These are phyloP conservation scores for Mortierella polycephala DNA, from an alignment of 371 early-diverging fungal genomes.

Conservation along the genomic window DNA sequence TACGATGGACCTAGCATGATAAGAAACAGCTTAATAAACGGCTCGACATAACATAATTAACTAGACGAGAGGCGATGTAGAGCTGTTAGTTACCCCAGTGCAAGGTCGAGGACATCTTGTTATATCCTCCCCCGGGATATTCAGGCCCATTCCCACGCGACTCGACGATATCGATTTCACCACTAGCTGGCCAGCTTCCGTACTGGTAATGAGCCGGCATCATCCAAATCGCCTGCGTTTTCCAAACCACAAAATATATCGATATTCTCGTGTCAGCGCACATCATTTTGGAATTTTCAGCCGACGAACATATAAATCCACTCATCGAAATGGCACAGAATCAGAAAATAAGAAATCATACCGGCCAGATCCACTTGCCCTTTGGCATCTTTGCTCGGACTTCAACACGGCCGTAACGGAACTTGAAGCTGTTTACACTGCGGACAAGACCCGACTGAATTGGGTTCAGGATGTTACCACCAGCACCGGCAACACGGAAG, in stretches of 20 bases:
- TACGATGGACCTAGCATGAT: conserved; percentile 54
- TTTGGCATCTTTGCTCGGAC: conserved; percentile 71
- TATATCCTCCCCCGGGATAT: conserved; percentile 59
- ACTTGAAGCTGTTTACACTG: conserved; percentile 60
- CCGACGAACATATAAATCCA: background rate
- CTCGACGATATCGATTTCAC: conserved; percentile 68
- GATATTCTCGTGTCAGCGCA: background rate
- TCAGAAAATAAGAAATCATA: conserved; percentile 5
- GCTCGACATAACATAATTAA: too few relatives aligned
- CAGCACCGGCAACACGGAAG: conserved; percentile 60
- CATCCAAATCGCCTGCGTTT: conserved; percentile 70
- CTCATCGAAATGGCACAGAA: background rate
- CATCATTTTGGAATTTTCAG: background rate
- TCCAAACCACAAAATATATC: background rate
- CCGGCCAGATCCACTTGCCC: conserved; percentile 79
- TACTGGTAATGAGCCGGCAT: conserved; percentile 74
- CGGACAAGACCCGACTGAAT: conserved; percentile 71
- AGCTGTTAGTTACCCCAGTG: conserved; percentile 63
- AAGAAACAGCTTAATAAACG: background rate
- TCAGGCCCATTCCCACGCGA: conserved; percentile 66
- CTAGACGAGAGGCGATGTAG: too few relatives aligned
- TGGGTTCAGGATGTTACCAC: conserved; percentile 71
- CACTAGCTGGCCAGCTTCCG: conserved; percentile 79
- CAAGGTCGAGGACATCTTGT: conserved; percentile 62
- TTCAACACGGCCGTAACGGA: conserved; percentile 72